phyloP scores from a whole-genome alignment of 805 yeast species.

The Metschnikowia continentalis region DNA sequence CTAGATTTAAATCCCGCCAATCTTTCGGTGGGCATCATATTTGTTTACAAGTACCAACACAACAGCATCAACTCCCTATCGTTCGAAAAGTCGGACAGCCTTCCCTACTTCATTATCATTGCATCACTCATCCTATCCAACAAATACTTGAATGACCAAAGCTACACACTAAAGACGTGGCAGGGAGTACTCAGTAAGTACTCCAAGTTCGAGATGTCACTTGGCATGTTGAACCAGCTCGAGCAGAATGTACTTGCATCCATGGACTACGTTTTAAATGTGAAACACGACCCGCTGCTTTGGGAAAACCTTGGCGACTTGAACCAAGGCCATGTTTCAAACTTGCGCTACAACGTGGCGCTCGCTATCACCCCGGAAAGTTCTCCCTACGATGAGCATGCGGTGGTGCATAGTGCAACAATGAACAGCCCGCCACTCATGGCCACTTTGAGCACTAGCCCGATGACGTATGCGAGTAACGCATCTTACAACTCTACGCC shows the following conservation, averaged over 20 bases:
- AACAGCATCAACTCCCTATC: slow-evolving; percentile 14
- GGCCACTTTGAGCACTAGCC: slow-evolving; percentile 11
- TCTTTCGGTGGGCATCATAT: slow-evolving; percentile 15
- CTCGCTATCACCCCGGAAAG: neutral
- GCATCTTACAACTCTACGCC: slow-evolving; percentile 9
- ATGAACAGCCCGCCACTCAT: slow-evolving; percentile 8
- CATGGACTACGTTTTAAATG: slow-evolving; percentile 11
- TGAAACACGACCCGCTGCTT: slow-evolving; percentile 9
- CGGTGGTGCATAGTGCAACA: neutral
- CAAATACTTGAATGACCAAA: slow-evolving; percentile 47
- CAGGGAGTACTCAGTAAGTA: slow-evolving; percentile 20
- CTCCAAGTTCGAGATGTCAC: slow-evolving; percentile 10
- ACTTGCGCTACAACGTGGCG: slow-evolving; percentile 7
- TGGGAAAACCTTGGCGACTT: slow-evolving; percentile 11
- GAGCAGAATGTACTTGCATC: slow-evolving; percentile 16
- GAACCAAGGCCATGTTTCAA: slow-evolving; percentile 2
- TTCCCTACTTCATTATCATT: slow-evolving; percentile 16
- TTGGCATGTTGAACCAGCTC: slow-evolving; percentile 17
- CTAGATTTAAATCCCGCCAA: slow-evolving; percentile 16
- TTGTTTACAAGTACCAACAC: slow-evolving; percentile 11
- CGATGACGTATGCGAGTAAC: slow-evolving; percentile 6
- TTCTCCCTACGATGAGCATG: neutral
- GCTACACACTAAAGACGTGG: slow-evolving; percentile 52
- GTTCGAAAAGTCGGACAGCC: slow-evolving; percentile 7
- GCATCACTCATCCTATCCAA: slow-evolving; percentile 21